phyloP scores from a whole-genome alignment of 495 filamentous ascomycete species.

The Aspergillus campestris region DNA sequence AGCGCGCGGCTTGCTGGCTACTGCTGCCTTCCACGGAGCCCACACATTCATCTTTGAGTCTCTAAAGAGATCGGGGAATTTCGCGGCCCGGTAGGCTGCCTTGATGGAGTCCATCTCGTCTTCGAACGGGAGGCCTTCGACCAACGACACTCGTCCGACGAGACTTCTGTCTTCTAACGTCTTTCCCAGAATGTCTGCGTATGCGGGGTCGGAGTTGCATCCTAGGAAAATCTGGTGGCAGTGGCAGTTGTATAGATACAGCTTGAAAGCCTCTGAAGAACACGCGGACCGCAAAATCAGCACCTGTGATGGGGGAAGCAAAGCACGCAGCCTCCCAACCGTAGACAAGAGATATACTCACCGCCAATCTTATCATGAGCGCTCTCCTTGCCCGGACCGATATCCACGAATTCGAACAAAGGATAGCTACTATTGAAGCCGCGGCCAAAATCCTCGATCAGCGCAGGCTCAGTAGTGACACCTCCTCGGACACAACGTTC shows the following conservation, averaged over 20 bases:
- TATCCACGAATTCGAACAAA: constrained; percentile 68
- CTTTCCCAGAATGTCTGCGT: constrained; percentile 58
- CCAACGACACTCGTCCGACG: constrained; percentile 54
- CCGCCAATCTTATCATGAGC: constrained; percentile 70
- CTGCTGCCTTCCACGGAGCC: constrained; percentile 29
- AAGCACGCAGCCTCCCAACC: no score
- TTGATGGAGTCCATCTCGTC: constrained; percentile 49
- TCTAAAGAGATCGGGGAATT: constrained; percentile 61
- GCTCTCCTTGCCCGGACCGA: constrained; percentile 59
- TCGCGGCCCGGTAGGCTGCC: constrained; percentile 48
- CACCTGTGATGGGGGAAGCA: background rate
- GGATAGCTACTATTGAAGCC: constrained; percentile 69
- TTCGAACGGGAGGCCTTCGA: constrained; percentile 68
- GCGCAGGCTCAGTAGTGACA: constrained; percentile 39
- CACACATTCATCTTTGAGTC: constrained; percentile 45
- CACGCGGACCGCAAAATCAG: constrained; percentile 6
- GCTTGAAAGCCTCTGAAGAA: constrained; percentile 57
- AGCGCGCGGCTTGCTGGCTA: constrained; percentile 25
- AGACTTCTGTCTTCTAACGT: constrained; percentile 45
- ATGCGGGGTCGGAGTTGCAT: constrained; percentile 67
- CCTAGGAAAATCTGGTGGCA: constrained; percentile 78
- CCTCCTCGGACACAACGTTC: constrained; percentile 52
- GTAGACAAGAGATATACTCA: constrained; percentile 17
- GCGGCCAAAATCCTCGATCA: constrained; percentile 59
- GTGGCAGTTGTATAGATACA: constrained; percentile 58